These are phyloP conservation scores for Metarhizium guizhouense DNA, from an alignment of 2,329 filamentous ascomycete genomes.

Conservation along the genomic window DNA sequence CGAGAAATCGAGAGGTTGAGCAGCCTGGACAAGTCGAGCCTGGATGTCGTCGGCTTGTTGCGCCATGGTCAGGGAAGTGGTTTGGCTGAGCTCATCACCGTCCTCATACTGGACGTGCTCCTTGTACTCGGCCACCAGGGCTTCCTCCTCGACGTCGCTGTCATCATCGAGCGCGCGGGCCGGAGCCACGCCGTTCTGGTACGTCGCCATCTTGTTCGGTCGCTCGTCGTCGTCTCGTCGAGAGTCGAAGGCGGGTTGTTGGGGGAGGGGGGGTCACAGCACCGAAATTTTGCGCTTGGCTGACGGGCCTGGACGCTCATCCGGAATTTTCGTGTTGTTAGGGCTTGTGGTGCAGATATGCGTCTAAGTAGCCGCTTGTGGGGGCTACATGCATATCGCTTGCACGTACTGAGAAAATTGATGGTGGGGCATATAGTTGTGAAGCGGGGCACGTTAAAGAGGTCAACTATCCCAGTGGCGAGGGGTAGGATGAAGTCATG, in stretches of 20 bases:
- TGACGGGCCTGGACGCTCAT: slow-evolving; percentile 17
- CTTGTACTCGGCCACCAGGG: slow-evolving; percentile 88
- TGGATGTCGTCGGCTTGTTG: slow-evolving; percentile 86
- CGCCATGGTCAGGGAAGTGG: slow-evolving; percentile 58
- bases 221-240: slow-evolving; percentile 19
- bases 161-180: slow-evolving; percentile 62
- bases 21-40: slow-evolving; percentile 80
- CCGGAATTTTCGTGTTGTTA: slow-evolving; percentile 28
- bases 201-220: slow-evolving; percentile 45
- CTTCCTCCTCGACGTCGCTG: slow-evolving; percentile 93
- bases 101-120: slow-evolving; percentile 95
- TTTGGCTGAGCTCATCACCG: slow-evolving; percentile 69
- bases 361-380: slow-evolving; percentile 12
- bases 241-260: slow-evolving; percentile 8
- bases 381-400: slow-evolving; percentile 18
- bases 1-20: slow-evolving; percentile 91
- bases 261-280: slow-evolving; percentile 17
- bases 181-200: slow-evolving; percentile 52
- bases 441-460: slow-evolving; percentile 17
- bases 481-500: background rate
- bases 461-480: too few relatives aligned
- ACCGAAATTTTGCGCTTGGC: slow-evolving; percentile 26
- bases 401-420: slow-evolving; percentile 15
- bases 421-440: slow-evolving; percentile 6
- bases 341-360: slow-evolving; percentile 28